A percentile compares a stretch with the other conserved stretches of the same genome.
Evolutionary conservation across 352 stramenopile genomes (phyloP).

Genomic region (Phytophthora brassicae): DNA sequence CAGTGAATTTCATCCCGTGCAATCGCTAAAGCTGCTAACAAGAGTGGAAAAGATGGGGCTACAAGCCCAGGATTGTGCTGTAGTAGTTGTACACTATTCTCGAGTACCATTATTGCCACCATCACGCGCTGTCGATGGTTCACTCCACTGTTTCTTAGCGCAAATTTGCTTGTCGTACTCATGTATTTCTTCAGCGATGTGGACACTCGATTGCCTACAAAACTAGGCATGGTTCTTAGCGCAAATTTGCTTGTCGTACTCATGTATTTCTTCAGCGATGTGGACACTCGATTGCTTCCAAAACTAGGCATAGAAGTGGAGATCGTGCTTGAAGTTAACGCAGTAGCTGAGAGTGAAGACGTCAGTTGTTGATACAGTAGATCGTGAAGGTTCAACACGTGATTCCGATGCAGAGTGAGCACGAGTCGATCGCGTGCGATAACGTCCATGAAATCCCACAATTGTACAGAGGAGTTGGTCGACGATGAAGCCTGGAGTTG

Average conservation of each 20-base stretch:
- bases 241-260: conserved; percentile 49
- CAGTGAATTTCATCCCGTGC: conserved; percentile 57
- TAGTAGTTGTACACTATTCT: conserved; percentile 37
- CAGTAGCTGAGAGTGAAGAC: conserved; percentile 27
- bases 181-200: conserved; percentile 45
- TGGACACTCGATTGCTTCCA: conserved; percentile 6
- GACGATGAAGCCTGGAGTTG: conserved; percentile 23
- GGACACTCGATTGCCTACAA: conserved; percentile 9
- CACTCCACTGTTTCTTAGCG: conserved; percentile 39
- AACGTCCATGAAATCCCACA: conserved; percentile 65
- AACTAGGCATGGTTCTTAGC: conserved; percentile 27
- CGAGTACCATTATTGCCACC: conserved; percentile 42
- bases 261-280: conserved; percentile 45
- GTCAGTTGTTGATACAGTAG: conserved; percentile 60
- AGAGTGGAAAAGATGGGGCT: conserved; percentile 47
- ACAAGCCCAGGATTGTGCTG: conserved; percentile 42
- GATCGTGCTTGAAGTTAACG: background rate
- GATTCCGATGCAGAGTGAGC: conserved; percentile 42
- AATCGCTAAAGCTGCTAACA: conserved; percentile 39
- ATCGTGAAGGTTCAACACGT: conserved; percentile 55
- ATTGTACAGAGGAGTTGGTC: conserved; percentile 19
- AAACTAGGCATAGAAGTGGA: conserved; percentile 16
- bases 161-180: conserved; percentile 46
- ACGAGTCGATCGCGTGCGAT: conserved; percentile 54
- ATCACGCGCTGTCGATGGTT: conserved; percentile 41